Evolutionary conservation across 2,329 filamentous ascomycete genomes (phyloP).

Genomic region (Cryphonectria radicalis): DNA sequence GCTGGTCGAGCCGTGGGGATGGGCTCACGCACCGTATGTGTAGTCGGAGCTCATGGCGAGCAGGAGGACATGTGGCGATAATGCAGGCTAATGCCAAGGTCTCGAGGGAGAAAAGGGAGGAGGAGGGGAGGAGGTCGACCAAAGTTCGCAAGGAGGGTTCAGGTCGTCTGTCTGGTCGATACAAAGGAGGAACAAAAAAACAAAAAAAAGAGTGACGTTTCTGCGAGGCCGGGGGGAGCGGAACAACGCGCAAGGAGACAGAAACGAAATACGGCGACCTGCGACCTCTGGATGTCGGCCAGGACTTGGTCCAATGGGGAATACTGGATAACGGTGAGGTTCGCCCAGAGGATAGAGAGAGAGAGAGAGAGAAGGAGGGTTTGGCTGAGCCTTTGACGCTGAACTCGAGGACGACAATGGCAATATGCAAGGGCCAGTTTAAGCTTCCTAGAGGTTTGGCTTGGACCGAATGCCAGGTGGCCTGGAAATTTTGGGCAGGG

Average conservation of each 20-base stretch:
- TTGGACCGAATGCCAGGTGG: conserved; percentile 39
- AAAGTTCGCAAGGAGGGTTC: conserved; percentile 1
- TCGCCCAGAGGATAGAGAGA: not conserved
- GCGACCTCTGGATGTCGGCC: conserved; percentile 9
- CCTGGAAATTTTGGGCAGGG: conserved; percentile 40
- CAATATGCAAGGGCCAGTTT: conserved; percentile 8
- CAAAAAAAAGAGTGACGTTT: conserved; percentile 14
- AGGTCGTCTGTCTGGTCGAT: not conserved
- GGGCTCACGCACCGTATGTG: conserved; percentile 63
- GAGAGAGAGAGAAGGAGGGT: not conserved
- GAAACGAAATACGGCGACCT: conserved; percentile 13
- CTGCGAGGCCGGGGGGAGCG: not conserved
- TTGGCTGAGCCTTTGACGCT: not conserved
- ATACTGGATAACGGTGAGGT: not conserved
- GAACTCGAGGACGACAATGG: conserved; percentile 3
- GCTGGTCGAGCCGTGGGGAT: not conserved
- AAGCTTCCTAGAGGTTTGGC: conserved; percentile 5
- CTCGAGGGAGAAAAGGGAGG: conserved; percentile 1
- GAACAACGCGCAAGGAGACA: not conserved
- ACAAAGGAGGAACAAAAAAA: conserved; percentile 1
- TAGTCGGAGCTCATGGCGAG: conserved; percentile 88
- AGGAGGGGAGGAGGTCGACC: not conserved
- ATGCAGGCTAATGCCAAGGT: conserved; percentile 7
- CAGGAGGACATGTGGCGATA: conserved; percentile 35
- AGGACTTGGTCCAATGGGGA: not conserved